These are phyloP conservation scores for Dactylis glomerata DNA, from an alignment of 176 grass and related monocot genomes.

Conservation along the genomic window DNA sequence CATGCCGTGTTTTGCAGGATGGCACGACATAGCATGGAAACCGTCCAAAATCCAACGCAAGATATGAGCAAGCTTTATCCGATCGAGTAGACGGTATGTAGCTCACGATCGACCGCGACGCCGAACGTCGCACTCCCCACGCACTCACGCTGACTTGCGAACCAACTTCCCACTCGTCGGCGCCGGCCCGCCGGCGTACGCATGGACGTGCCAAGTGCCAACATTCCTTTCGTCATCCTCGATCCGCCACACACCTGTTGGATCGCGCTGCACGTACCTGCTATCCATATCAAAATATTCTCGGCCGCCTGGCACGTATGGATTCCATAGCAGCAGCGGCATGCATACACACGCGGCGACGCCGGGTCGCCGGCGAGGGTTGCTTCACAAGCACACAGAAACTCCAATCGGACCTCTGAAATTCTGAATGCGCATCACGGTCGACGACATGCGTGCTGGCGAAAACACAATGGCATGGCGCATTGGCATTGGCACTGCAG, in stretches of 20 bases:
- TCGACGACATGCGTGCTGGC: not conserved
- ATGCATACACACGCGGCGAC: not conserved
- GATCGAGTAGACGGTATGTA: not conserved
- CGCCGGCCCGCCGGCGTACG: not conserved
- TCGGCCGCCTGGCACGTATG: too few relatives aligned
- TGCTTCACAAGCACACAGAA: slow-evolving; percentile 2
- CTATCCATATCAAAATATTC: not conserved
- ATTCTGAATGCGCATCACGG: slow-evolving; percentile 5
- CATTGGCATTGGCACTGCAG: not conserved
- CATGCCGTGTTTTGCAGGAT: too few relatives aligned
- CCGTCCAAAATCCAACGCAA: too few relatives aligned
- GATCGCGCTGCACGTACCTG: not conserved
- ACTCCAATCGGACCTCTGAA: not conserved
- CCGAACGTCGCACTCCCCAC: not conserved
- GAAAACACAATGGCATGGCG: not conserved
- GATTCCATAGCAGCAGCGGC: too few relatives aligned
- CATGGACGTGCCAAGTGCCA: not conserved
- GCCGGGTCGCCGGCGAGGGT: not conserved
- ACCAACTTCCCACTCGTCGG: not conserved
- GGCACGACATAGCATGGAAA: too few relatives aligned
- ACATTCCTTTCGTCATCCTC: not conserved
- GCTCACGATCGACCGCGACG: not conserved
- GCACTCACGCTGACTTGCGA: slow-evolving; percentile 5
- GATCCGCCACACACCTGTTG: slow-evolving; percentile 2
- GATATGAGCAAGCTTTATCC: not conserved